A percentile compares a stretch with the other conserved stretches of the same genome.
These are phyloP conservation scores for Solanum clarkiae DNA, from an alignment of 257 asterid species.

Conservation along the genomic window DNA sequence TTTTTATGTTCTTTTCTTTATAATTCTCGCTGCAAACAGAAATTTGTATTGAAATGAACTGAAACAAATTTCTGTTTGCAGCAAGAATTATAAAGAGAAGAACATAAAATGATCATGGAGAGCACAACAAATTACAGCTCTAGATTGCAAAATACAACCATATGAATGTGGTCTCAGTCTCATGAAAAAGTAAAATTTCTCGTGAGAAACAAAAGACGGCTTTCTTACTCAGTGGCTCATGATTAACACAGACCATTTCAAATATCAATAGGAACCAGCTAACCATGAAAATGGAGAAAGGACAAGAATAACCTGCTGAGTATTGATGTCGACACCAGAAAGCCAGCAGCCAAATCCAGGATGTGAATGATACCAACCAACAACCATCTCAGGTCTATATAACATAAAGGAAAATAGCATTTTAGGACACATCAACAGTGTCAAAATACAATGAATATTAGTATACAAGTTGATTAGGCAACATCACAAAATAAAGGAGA, in stretches of 20 bases:
- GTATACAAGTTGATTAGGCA: not conserved
- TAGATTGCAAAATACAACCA: not conserved
- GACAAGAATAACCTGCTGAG: conserved; percentile 63
- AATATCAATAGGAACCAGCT: not conserved
- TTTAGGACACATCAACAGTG: not conserved
- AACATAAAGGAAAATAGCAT: conserved; percentile 4
- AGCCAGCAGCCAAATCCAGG: conserved; percentile 99
- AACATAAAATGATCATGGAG: not conserved
- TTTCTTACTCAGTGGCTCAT: not conserved
- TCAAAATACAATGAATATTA: not conserved
- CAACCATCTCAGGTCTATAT: conserved; percentile 99
- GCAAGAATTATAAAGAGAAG: not conserved
- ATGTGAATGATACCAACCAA: conserved; percentile 98
- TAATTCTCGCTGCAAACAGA: not conserved
- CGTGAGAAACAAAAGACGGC: not conserved
- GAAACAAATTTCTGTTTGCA: too few relatives aligned
- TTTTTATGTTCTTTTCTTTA: not conserved
- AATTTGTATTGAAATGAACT: not conserved
- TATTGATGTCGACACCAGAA: conserved; percentile 91
- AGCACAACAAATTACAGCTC: not conserved
- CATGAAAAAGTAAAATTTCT: not conserved
- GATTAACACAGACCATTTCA: not conserved
- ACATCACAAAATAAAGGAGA: not conserved
- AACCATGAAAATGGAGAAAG: not conserved
- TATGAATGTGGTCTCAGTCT: not conserved